Evolutionary conservation across 2,329 filamentous ascomycete species (phyloP).

Genomic region (Alternaria incomplexa): DNA sequence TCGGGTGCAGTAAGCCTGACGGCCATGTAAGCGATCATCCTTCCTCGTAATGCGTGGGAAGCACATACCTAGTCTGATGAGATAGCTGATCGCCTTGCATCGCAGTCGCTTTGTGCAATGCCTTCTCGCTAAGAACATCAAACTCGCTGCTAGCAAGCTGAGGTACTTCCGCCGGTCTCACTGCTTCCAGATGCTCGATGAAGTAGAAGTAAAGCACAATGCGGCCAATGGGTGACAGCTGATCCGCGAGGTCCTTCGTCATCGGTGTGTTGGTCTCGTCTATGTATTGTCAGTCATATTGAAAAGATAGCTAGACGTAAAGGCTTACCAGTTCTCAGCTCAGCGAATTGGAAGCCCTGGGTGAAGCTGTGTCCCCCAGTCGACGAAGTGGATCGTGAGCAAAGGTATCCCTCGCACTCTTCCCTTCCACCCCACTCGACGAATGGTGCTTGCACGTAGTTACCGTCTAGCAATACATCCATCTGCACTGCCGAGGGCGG

Average conservation of each 20-base stretch:
- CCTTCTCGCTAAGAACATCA: neutral
- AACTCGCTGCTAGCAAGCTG: neutral
- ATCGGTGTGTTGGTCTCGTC: neutral
- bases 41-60: neutral
- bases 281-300: neutral
- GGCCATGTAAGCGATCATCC: neutral
- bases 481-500: neutral
- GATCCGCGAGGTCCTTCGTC: neutral
- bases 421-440: neutral
- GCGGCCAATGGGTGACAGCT: neutral
- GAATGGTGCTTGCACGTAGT: conserved; percentile 4
- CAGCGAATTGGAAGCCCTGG: neutral
- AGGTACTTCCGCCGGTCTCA: neutral
- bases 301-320: too few relatives aligned
- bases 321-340: neutral
- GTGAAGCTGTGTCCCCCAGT: neutral
- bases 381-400: neutral
- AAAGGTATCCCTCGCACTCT: conserved; percentile 3
- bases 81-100: neutral
- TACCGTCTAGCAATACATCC: conserved; percentile 2
- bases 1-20: neutral
- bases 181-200: neutral
- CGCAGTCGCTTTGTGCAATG: neutral
- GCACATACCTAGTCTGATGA: neutral
- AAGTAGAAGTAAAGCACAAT: conserved; percentile 5